Conservation (phyloP, 345 rosid species). For the Excoecaria agallocha region DNA sequence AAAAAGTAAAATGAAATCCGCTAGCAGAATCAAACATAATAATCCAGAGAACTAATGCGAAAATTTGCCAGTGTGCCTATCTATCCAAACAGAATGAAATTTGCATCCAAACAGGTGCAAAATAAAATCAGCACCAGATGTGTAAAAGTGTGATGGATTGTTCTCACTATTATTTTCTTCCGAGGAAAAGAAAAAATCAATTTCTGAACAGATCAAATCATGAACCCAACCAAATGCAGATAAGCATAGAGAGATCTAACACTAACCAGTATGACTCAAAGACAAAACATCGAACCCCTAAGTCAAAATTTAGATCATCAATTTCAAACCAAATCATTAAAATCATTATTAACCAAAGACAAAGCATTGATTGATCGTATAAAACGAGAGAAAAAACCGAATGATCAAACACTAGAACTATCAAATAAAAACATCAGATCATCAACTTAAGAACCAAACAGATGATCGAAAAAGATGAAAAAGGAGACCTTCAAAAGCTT, state of each 20-base stretch:
- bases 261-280: neutral
- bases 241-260: constrained; percentile 7
- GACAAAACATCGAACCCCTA: neutral
- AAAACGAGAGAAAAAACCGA: neutral
- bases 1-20: neutral
- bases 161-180: no score
- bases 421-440: neutral
- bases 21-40: neutral
- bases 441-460: neutral
- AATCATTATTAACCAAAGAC: neutral
- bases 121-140: neutral
- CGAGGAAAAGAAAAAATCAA: neutral
- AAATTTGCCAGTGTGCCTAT: neutral
- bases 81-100: no score
- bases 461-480: neutral
- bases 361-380: neutral
- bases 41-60: neutral
- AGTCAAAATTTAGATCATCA: neutral
- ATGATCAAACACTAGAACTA: neutral
- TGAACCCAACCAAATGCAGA: neutral
- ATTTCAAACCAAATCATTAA: neutral
- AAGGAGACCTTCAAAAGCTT: constrained; percentile 66
- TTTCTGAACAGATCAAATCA: neutral
- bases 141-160: neutral
- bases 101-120: neutral